Evolutionary conservation across 2,329 filamentous ascomycete species (phyloP).

Genomic region (Diplocarpon mali): DNA sequence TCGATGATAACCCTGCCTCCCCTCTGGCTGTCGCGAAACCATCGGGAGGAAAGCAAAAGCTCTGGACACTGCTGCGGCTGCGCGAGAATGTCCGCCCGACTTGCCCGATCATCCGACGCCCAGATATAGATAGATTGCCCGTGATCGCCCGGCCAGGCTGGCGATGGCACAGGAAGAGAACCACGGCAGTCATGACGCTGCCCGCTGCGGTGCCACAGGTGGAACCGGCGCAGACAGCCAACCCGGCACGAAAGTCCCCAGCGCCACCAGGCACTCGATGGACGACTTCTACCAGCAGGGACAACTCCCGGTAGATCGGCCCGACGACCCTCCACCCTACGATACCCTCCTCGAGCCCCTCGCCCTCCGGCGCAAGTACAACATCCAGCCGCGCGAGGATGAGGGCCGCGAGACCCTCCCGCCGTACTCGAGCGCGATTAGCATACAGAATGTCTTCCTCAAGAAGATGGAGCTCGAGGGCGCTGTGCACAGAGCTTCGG

Average conservation of each 20-base stretch:
- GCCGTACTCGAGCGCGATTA: constrained; percentile 45
- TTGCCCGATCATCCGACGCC: constrained; percentile 6
- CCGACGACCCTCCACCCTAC: constrained; percentile 17
- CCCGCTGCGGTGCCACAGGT: no score
- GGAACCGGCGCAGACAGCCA: no score
- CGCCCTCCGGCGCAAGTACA: constrained; percentile 15
- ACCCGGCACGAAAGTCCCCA: not conserved
- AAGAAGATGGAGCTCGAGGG: constrained; percentile 57
- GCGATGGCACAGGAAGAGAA: no score
- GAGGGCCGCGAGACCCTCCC: constrained; percentile 39
- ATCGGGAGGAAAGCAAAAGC: no score
- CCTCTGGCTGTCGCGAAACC: no score
- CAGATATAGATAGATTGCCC: constrained; percentile 4
- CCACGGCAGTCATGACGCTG: no score
- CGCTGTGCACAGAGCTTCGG: constrained; percentile 48
- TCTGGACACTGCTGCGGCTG: not conserved
- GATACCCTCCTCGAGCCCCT: constrained; percentile 12
- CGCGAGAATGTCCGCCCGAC: constrained; percentile 10
- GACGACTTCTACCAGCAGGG: constrained; percentile 12
- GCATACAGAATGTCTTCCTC: constrained; percentile 45
- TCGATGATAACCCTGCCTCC: no score
- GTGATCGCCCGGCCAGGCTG: no score
- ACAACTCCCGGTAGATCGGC: not conserved
- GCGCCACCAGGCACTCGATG: constrained; percentile 13
- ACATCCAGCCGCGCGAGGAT: constrained; percentile 28